These are phyloP conservation scores for Aspergillus sp. DNA, from an alignment of 2,329 filamentous ascomycete species.

Conservation along the genomic window DNA sequence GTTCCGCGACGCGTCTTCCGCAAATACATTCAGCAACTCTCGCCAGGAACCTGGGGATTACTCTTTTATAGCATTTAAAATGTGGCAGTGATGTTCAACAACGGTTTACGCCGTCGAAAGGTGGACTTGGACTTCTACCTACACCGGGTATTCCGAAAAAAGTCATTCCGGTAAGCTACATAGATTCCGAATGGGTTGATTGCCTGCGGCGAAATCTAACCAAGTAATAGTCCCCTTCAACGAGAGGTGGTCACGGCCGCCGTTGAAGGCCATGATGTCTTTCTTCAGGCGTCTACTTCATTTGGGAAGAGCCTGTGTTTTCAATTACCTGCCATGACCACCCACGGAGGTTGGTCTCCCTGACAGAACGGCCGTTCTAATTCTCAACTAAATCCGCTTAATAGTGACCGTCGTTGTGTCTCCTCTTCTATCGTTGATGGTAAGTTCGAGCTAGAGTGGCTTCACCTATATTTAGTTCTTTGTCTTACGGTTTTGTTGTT, in stretches of 20 bases:
- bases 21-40: background rate
- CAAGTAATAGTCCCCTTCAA: slow-evolving; percentile 67
- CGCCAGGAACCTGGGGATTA: background rate
- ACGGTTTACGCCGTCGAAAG: slow-evolving; percentile 26
- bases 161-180: slow-evolving; percentile 63
- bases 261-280: slow-evolving; percentile 82
- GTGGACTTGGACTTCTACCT: slow-evolving; percentile 73
- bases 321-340: slow-evolving; percentile 84
- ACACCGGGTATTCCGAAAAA: slow-evolving; percentile 70
- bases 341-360: slow-evolving; percentile 70
- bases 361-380: background rate
- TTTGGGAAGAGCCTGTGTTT: slow-evolving; percentile 95
- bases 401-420: slow-evolving; percentile 87
- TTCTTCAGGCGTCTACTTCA: slow-evolving; percentile 72
- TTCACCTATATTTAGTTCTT: background rate
- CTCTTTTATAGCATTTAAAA: slow-evolving; percentile 9
- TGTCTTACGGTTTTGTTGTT: background rate
- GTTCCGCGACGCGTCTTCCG: slow-evolving; percentile 12
- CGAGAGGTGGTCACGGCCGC: slow-evolving; percentile 83
- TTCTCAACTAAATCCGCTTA: slow-evolving; percentile 11
- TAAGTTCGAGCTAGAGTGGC: slow-evolving; percentile 35
- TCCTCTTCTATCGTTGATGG: slow-evolving; percentile 86
- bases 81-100: slow-evolving; percentile 31
- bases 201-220: background rate
- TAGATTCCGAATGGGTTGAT: background rate